Evolutionary conservation across 1,284 basidiomycete species (phyloP), one percentile per base, ranked within the genome.

Genomic region (Cutaneotrichosporon sp.): DNA sequence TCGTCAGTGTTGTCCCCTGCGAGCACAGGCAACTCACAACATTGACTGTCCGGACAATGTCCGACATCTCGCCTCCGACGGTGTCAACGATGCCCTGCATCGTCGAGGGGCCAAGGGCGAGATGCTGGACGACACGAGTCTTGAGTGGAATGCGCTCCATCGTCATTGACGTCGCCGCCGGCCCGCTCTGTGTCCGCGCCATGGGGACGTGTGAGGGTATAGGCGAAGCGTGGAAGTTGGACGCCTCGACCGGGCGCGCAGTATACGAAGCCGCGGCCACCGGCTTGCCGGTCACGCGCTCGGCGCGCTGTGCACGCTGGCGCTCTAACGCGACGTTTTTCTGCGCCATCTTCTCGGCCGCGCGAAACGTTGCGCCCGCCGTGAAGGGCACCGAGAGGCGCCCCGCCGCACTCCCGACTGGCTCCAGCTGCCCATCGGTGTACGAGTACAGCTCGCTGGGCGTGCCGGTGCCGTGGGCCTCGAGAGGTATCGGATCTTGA

Each of bases 41-140:
- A 24, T 72, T 73, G 59, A 73, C 73, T 0, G 73, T 72, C 9
- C 74, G 67, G 62, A 72, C 67, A n/a, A 78, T 73, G 46, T 78
- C 75, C 18, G 67, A 57, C 51, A 71, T 67, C 14, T 67, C 68
- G 16, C 72, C 74, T 3, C 69, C 70, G 1, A 75, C 70, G 33
- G 65, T 56, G 22, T 59, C 59, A 3, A 75, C 56, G 16, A 78
- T 64, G 10, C 75, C 71, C 2, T 65, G 60, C 24, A 70, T 59
- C 4, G 62, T 67, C 24, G 66, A 67, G 2, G 73, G 66, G 0
- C 76, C 76, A 9, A 78, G 62, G 2, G 75, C 75, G 6, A 78
- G 67, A 16, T 72, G 60, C 66, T 78, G 76, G 58, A 78, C 68
- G 2, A 78, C 75, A n/a, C 72, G 63, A 18, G 76, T 78, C 60